A percentile compares a stretch with the other conserved stretches of the same genome.
Evolutionary conservation across 257 asterid genomes (phyloP).

Genomic region (Nicotiana sylvestris): DNA sequence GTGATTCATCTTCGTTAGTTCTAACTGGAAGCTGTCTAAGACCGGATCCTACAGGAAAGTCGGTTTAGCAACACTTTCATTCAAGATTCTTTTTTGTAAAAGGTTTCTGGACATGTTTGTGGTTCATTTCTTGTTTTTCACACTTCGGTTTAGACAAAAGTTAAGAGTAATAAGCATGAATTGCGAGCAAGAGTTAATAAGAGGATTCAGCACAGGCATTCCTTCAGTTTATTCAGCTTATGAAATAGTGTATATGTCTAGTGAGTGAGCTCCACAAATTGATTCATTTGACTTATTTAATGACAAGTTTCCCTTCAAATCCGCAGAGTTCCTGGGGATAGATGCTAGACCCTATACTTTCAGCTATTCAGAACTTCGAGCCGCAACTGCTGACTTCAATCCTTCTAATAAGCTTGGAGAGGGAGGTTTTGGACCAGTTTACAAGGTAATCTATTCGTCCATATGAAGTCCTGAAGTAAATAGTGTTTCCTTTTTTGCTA

Average conservation of each 20-base stretch:
- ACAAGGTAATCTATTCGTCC: slow-evolving; percentile 42
- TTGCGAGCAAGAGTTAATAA: not conserved
- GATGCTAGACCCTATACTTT: slow-evolving; percentile 77
- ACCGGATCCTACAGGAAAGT: not conserved
- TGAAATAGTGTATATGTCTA: not conserved
- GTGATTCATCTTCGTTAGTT: not conserved
- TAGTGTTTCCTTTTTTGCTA: not conserved
- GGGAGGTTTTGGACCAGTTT: slow-evolving; percentile 95
- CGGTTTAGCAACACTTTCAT: slow-evolving; percentile 6
- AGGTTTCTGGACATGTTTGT: not conserved
- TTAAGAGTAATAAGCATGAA: not conserved
- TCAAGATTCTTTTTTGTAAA: not conserved
- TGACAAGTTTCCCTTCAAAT: not conserved
- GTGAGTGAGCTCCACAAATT: not conserved
- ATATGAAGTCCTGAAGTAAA: not conserved
- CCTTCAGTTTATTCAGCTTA: not conserved
- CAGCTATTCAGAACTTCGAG: slow-evolving; percentile 58
- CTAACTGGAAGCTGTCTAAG: not conserved
- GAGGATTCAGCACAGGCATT: not conserved
- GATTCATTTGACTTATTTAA: not conserved
- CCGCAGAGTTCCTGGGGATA: slow-evolving; percentile 63
- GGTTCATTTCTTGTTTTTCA: not conserved
- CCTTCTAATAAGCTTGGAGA: slow-evolving; percentile 79
- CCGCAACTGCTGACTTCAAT: slow-evolving; percentile 64
- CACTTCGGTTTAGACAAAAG: not conserved